Conservation (phyloP, 805 yeast species). For the Saccharomycopsis capsularis region DNA sequence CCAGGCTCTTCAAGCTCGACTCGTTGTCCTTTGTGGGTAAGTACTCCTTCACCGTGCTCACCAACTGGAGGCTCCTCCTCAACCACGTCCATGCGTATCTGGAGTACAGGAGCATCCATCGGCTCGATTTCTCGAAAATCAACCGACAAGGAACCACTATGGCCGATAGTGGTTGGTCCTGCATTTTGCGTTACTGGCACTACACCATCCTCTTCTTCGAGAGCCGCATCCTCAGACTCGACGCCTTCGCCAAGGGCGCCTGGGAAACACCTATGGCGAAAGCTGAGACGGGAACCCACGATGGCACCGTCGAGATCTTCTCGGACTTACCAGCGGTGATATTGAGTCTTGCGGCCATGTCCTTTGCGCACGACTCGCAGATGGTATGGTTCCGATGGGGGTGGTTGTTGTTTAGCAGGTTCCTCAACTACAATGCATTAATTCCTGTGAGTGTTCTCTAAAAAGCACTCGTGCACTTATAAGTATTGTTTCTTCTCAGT, state of each 20-base stretch:
- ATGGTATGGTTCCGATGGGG: constrained; percentile 94
- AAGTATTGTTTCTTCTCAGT: too few relatives aligned
- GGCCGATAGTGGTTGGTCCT: too few relatives aligned
- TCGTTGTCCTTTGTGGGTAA: constrained; percentile 28
- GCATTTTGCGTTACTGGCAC: too few relatives aligned
- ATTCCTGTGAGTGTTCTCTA: too few relatives aligned
- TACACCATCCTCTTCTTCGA: too few relatives aligned
- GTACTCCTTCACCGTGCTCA: constrained; percentile 20
- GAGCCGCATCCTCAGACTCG: too few relatives aligned
- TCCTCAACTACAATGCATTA: constrained; percentile 70
- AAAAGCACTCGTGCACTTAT: too few relatives aligned
- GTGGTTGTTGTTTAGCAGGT: constrained; percentile 74
- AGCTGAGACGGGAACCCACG: too few relatives aligned
- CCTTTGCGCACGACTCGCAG: constrained; percentile 76
- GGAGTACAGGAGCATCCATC: constrained; percentile 1
- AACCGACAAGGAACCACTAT: background rate
- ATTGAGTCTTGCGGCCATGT: constrained; percentile 60
- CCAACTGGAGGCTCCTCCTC: constrained; percentile 9
- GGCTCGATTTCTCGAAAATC: background rate
- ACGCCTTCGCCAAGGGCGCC: background rate
- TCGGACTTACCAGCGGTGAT: constrained; percentile 27
- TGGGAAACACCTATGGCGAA: background rate
- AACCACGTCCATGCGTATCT: background rate
- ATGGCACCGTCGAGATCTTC: constrained; percentile 24
- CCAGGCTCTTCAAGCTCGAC: constrained; percentile 29